Evolutionary conservation across 2,329 filamentous ascomycete species (phyloP).

Genomic region (Chaetomium sp.): DNA sequence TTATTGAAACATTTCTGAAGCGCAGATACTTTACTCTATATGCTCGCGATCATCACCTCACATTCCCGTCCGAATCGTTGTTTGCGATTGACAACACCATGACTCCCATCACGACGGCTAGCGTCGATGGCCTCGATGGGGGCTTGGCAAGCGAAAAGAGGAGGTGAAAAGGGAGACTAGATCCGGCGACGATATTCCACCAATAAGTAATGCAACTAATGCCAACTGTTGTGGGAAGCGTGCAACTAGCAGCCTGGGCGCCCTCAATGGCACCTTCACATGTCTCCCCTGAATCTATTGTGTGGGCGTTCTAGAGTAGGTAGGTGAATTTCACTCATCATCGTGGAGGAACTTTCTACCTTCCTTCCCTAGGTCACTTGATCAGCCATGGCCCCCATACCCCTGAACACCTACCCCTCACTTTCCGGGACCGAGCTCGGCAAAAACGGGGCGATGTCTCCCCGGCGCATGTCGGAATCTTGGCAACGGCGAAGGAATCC

Average conservation of each 20-base stretch:
- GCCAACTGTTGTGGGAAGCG: background rate
- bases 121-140: background rate
- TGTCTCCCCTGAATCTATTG: too few species aligned
- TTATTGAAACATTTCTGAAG: background rate
- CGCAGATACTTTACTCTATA: background rate
- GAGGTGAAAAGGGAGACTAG: background rate
- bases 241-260: background rate
- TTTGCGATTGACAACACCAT: background rate
- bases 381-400: too few species aligned
- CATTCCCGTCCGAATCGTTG: background rate
- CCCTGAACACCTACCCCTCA: too few species aligned
- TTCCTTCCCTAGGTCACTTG: too few species aligned
- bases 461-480: too few species aligned
- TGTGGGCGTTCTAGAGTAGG: too few species aligned
- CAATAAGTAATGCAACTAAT: background rate
- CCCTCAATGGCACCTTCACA: too few species aligned
- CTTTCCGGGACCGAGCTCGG: too few species aligned
- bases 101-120: background rate
- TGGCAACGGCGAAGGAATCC: too few species aligned
- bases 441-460: too few species aligned
- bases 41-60: background rate
- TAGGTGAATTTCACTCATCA: too few species aligned
- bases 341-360: too few species aligned
- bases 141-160: background rate
- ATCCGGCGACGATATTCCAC: background rate